Base-by-base conservation (phyloP, 2,329 filamentous ascomycete genomes). In the Ploettnerulaceae sp. region DNA sequence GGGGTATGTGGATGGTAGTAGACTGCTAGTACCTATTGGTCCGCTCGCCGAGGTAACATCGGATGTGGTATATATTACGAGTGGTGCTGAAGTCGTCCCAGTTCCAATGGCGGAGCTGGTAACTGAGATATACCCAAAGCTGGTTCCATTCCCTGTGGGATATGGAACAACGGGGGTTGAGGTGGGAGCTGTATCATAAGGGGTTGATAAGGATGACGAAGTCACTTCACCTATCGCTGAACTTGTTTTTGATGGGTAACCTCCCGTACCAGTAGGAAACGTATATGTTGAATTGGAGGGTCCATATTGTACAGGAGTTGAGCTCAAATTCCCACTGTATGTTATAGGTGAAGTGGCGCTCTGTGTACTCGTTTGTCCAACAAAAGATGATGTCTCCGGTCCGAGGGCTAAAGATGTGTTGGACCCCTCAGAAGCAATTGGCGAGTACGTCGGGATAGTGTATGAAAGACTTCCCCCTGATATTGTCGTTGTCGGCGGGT, bases 41-140 rank as follows among this genome's bases (percentile, higher is more conserved):
- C 40, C 48, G 21, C 26, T 28, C 6, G 33, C 17, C 7, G 32
- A 35, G 3, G 52, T 54, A 6, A 37, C 33, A 22, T 47, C 53
- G n/a, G 41, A 48, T 17, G 45, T 37, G 38, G 47, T 34, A 18
- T 45, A 55, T 18, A 52, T 47, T 32, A 33, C 18, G 6, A 48
- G 45, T 3, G 51, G 38, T 5, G 31, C 35, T 12, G 8, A 14
- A 2, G 47, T 38, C 7, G 34, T 25, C 3, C 32, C 21, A 32
- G 42, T 37, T n/a, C 39, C 37, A 29, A 44, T 25, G 20, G 34
- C 40, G 7, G 41, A 38, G 33, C 40, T 49, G 12, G 47, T 50
- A 5, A 15, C 34, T 22, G 39, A 29, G 11, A 33, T 14, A 15
- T 14, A 32, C n/a, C n/a, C n/a, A n/a, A n/a, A n/a, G n/a, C n/a